These are phyloP conservation scores for Boletus rubroflammeus DNA, from an alignment of 768 basidiomycete genomes.

Conservation along the genomic window DNA sequence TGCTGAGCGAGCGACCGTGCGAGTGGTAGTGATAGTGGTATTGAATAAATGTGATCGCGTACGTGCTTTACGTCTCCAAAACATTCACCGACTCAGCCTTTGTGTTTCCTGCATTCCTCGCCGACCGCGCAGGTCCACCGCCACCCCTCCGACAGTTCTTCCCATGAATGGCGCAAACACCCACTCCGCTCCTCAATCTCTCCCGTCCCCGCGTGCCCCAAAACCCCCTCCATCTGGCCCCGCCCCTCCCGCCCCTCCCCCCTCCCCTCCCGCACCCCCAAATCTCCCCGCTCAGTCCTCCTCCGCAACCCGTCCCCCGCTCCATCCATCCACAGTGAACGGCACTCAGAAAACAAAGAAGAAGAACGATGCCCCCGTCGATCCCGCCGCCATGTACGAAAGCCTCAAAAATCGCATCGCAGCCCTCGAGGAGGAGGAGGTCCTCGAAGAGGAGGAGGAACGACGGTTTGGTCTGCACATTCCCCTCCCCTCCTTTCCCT, in stretches of 20 bases:
- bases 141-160: neutral
- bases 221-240: slow-evolving; percentile 58
- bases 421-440: slow-evolving; percentile 84
- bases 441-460: slow-evolving; percentile 85
- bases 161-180: slow-evolving; percentile 45
- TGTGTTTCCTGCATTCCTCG: slow-evolving; percentile 30
- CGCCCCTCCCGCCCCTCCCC: slow-evolving; percentile 56
- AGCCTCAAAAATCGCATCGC: slow-evolving; percentile 86
- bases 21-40: too few species aligned
- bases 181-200: slow-evolving; percentile 2
- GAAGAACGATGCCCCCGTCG: slow-evolving; percentile 60
- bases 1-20: too few species aligned
- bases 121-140: slow-evolving; percentile 20
- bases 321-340: slow-evolving; percentile 28
- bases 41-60: too few species aligned
- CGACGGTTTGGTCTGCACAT: slow-evolving; percentile 60
- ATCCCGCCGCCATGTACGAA: slow-evolving; percentile 86
- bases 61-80: slow-evolving; percentile 3
- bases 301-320: slow-evolving; percentile 32
- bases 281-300: slow-evolving; percentile 39
- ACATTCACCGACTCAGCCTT: slow-evolving; percentile 24
- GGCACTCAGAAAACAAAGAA: slow-evolving; percentile 62
- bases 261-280: slow-evolving; percentile 20
- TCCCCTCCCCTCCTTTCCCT: neutral
- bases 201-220: slow-evolving; percentile 32